Percentiles rank a stretch among this genome's conserved stretches.
phyloP scores from a whole-genome alignment of 2,329 filamentous ascomycete species.

The Talaromyces sp. region DNA sequence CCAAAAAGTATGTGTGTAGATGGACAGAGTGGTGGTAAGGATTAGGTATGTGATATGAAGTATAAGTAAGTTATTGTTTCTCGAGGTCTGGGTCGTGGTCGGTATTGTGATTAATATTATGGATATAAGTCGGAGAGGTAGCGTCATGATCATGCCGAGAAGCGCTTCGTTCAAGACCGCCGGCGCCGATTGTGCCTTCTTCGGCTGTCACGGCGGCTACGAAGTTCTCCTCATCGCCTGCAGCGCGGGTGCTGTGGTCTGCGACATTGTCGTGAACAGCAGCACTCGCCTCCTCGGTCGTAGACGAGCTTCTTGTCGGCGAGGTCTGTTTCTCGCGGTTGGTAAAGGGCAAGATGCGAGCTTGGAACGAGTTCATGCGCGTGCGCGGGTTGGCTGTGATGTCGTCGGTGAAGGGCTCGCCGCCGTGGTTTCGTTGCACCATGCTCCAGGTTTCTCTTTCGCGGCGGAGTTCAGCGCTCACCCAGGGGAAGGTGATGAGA shows the following conservation, averaged over 20 bases:
- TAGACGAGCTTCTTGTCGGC: background rate
- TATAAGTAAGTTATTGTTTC: background rate
- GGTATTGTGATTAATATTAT: background rate
- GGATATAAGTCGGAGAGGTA: background rate
- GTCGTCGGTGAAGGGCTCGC: conserved; percentile 38
- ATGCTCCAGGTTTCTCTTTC: conserved; percentile 44
- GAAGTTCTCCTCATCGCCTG: background rate
- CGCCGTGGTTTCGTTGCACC: conserved; percentile 31
- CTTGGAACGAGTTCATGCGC: conserved; percentile 37
- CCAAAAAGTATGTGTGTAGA: background rate
- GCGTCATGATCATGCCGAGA: background rate
- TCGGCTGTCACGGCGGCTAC: background rate
- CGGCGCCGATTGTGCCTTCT: conserved; percentile 12
- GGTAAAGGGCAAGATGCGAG: conserved; percentile 19
- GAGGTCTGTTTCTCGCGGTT: conserved; percentile 12
- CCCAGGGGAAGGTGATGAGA: conserved; percentile 46
- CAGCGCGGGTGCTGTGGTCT: background rate
- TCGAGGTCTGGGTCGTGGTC: conserved; percentile 4
- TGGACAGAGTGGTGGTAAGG: background rate
- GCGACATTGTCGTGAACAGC: background rate
- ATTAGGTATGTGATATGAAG: background rate
- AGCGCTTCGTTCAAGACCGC: conserved; percentile 10
- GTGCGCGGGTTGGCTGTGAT: conserved; percentile 36
- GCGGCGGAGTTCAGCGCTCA: conserved; percentile 43
- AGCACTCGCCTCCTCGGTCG: background rate